Conservation (phyloP, 148 eudicot species). For the Vaccinium vitisidaea region DNA sequence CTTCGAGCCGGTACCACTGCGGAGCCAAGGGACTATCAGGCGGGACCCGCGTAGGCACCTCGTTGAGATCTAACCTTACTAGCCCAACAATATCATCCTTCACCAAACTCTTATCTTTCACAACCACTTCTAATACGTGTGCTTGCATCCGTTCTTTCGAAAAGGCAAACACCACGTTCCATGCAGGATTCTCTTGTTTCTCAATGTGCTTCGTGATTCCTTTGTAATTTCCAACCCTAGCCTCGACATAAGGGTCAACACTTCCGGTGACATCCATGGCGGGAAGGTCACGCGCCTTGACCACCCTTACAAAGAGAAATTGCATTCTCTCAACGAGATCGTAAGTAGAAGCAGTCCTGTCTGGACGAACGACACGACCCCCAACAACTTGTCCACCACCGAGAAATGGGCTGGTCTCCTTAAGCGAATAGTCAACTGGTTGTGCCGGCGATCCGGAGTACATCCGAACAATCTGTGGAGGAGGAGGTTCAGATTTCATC, state of each 20-base stretch:
- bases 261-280: slow-evolving; percentile 88
- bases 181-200: slow-evolving; percentile 73
- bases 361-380: slow-evolving; percentile 71
- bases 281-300: slow-evolving; percentile 92
- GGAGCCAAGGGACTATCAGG: slow-evolving; percentile 98
- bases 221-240: slow-evolving; percentile 78
- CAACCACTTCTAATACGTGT: slow-evolving; percentile 72
- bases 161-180: slow-evolving; percentile 95
- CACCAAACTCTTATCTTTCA: slow-evolving; percentile 82
- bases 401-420: slow-evolving; percentile 94
- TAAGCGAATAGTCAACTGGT: slow-evolving; percentile 83
- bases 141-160: slow-evolving; percentile 88
- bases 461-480: slow-evolving; percentile 70
- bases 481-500: slow-evolving; percentile 68
- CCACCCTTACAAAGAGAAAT: slow-evolving; percentile 84
- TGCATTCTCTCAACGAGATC: slow-evolving; percentile 94
- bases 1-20: slow-evolving; percentile 89
- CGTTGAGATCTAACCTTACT: slow-evolving; percentile 77
- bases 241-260: slow-evolving; percentile 91
- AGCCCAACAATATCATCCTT: slow-evolving; percentile 92
- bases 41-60: slow-evolving; percentile 87
- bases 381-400: slow-evolving; percentile 97
- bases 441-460: slow-evolving; percentile 71
- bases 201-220: slow-evolving; percentile 88
- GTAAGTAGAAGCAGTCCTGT: slow-evolving; percentile 66